Evolutionary conservation across 108 stramenopile species (phyloP).

Genomic region (Mediolabrus comicus): DNA sequence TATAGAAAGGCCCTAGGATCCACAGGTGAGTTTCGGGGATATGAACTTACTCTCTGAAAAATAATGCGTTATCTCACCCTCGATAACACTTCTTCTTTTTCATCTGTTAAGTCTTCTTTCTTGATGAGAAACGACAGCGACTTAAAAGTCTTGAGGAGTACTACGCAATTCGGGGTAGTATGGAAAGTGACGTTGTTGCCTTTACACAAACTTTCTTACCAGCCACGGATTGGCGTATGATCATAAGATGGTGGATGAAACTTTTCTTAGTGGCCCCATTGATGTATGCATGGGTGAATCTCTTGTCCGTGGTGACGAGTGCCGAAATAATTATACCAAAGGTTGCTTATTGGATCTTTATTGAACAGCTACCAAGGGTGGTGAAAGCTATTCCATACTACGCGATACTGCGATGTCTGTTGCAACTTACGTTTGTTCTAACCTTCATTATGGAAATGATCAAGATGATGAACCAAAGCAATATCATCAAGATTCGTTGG

Average conservation of each 20-base stretch:
- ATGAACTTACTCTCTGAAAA: no score
- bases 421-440: background rate
- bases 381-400: background rate
- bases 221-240: background rate
- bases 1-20: conserved; percentile 15
- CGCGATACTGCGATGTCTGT: background rate
- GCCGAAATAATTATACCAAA: background rate
- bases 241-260: background rate
- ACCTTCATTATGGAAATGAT: background rate
- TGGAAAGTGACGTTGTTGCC: background rate
- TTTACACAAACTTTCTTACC: background rate
- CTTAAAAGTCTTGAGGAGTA: conserved; percentile 26
- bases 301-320: background rate
- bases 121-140: conserved; percentile 8
- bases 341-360: background rate
- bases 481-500: background rate
- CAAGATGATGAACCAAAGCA: background rate
- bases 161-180: conserved; percentile 8
- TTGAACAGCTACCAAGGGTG: background rate
- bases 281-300: background rate
- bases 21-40: no score
- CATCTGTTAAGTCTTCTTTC: conserved; percentile 10
- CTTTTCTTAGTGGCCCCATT: background rate
- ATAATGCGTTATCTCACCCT: no score
- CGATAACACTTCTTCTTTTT: no score